These are phyloP conservation scores for Aspergillus floridensis DNA, from an alignment of 2,329 filamentous ascomycete genomes.

Conservation along the genomic window DNA sequence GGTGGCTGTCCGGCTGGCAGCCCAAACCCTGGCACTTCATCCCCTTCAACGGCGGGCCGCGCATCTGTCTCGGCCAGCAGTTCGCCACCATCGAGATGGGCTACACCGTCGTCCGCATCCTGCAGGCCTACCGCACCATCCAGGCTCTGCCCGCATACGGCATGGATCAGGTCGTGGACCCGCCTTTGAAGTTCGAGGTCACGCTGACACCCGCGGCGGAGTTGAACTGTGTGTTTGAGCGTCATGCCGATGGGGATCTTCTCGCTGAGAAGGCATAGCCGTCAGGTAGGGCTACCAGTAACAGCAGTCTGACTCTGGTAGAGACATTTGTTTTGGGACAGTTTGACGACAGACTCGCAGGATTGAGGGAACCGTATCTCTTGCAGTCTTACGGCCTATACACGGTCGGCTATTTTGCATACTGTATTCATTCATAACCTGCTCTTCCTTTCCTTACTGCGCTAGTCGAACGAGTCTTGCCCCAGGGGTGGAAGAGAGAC, in stretches of 20 bases:
- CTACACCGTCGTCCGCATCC: slow-evolving; percentile 46
- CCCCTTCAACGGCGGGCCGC: slow-evolving; percentile 54
- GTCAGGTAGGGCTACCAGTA: background rate
- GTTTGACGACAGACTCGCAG: background rate
- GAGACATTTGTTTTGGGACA: background rate
- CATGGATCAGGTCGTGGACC: slow-evolving; percentile 35
- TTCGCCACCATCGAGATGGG: slow-evolving; percentile 61
- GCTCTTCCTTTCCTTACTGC: too few species aligned
- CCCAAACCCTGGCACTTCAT: slow-evolving; percentile 56
- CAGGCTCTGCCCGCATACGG: slow-evolving; percentile 32
- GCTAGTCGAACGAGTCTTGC: too few species aligned
- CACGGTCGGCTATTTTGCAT: too few species aligned
- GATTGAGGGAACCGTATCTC: background rate
- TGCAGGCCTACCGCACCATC: slow-evolving; percentile 43
- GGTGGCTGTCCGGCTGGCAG: slow-evolving; percentile 51
- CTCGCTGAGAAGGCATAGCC: background rate
- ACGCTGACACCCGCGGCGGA: slow-evolving; percentile 39
- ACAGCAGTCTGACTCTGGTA: background rate
- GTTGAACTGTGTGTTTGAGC: slow-evolving; percentile 41
- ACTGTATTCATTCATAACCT: too few species aligned
- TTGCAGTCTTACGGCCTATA: too few species aligned
- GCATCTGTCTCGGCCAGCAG: slow-evolving; percentile 59
- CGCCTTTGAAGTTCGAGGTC: slow-evolving; percentile 37
- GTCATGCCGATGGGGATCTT: slow-evolving; percentile 22
- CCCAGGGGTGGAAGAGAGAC: background rate